Evolutionary conservation across 352 stramenopile genomes (phyloP), one percentile per base, ranked within the genome.

Genomic region (Aphanomyces cochlioides): DNA sequence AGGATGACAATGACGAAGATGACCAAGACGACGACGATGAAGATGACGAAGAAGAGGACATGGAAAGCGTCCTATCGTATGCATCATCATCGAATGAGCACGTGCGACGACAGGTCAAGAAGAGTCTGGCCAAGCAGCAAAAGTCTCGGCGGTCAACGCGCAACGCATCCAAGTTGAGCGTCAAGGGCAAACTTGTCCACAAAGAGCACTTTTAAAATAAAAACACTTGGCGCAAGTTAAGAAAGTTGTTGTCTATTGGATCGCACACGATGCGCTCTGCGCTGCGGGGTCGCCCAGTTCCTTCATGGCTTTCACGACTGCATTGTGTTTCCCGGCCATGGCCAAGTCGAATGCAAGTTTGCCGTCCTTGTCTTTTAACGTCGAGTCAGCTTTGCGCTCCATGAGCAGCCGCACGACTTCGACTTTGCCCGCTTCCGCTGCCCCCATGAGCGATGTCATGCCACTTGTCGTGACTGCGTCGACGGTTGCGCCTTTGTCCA

Each of bases 271-370:
- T 66, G 87, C 84, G 65, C 87, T 93, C 77, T 92, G 84, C 19
- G 87, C 85, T 21, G 87, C 85, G 12, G 88, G 87, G 69, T 97
- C 92, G 36, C 92, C 92, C 80, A 96, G 93, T 76, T 98, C 91
- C 81, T 97, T 97, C 70, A 96, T 77, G 54, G 92, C 87, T 78
- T 97, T 96, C 69, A 95, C 81, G 36, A 96, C 88, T 48, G 87
- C 84, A 71, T 95, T 97, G 79, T 97, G 90, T 64, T 97, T 96
- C 68, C 90, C 89, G 63, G 92, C 89, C 78, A 96, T 93, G 34
- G 92, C 91, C 66, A 97, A 90, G 70, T 98, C 90, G 69, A 96
- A 97, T 38, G 92, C 77, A 28, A 94, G 88, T 73, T 98, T 98
- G 21, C 86, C 92, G 60, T 95, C 93, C 10, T 84, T 76, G 73